Percentiles rank a stretch among this genome's conserved stretches.
Conservation (phyloP, 2,329 filamentous ascomycete species). For the Decorospora gaudefroyi region DNA sequence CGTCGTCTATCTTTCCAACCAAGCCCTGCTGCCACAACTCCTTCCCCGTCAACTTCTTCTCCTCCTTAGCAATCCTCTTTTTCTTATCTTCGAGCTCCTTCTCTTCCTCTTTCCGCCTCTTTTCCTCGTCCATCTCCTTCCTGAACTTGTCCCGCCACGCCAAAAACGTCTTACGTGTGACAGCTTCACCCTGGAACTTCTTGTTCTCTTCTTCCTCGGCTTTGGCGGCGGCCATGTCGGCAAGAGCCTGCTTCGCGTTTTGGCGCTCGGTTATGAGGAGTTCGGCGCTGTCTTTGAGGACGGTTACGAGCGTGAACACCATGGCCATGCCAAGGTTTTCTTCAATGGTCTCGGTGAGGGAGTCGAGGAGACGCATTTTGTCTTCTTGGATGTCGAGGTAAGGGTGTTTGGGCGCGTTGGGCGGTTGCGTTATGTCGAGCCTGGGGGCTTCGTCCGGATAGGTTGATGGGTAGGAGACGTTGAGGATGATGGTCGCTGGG, state of each 20-base stretch:
- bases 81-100: conserved; percentile 70
- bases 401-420: conserved; percentile 69
- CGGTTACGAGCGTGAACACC: conserved; percentile 88
- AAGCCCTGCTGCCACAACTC: conserved; percentile 57
- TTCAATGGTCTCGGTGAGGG: conserved; percentile 74
- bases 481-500: conserved; percentile 71
- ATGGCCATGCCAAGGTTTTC: conserved; percentile 98
- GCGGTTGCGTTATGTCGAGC: conserved; percentile 76
- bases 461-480: conserved; percentile 83
- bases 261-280: conserved; percentile 75
- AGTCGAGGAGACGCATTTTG: conserved; percentile 71
- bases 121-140: conserved; percentile 77
- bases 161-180: conserved; percentile 84
- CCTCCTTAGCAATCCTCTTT: conserved; percentile 62
- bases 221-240: conserved; percentile 61
- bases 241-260: conserved; percentile 61
- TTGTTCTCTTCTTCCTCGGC: conserved; percentile 90
- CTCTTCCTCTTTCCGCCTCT: conserved; percentile 62
- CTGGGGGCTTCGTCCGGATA: conserved; percentile 88
- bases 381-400: conserved; percentile 82
- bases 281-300: conserved; percentile 90
- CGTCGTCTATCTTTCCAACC: conserved; percentile 66
- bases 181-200: conserved; percentile 90
- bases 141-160: conserved; percentile 80
- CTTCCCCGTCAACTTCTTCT: conserved; percentile 74